These are phyloP conservation scores for Ceratocystis colombiana DNA, from an alignment of 2,329 filamentous ascomycete genomes.

Conservation along the genomic window DNA sequence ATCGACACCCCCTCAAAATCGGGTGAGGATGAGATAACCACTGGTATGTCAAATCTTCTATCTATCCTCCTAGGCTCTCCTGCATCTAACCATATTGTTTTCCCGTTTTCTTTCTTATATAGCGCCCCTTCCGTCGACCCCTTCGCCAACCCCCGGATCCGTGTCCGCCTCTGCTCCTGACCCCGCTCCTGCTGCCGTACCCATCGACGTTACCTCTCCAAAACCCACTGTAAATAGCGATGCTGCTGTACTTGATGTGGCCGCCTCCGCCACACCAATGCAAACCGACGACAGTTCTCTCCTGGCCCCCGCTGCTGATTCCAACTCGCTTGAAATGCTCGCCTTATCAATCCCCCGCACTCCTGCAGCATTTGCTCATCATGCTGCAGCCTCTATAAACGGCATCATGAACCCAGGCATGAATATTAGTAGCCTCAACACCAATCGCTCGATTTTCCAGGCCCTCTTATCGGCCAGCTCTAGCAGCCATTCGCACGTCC, in stretches of 20 bases:
- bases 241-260: conserved; percentile 11
- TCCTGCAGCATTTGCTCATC: conserved; percentile 23
- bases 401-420: conserved; percentile 7
- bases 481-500: not conserved
- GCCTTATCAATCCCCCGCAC: conserved; percentile 22
- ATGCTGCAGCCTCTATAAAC: conserved; percentile 17
- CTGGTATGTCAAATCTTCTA: not conserved
- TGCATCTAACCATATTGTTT: not conserved
- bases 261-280: conserved; percentile 12
- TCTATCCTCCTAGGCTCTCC: no score
- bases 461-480: conserved; percentile 17
- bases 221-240: not conserved
- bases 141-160: not conserved
- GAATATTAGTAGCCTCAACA: not conserved
- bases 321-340: conserved; percentile 16
- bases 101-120: not conserved
- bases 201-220: not conserved
- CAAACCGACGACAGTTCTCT: conserved; percentile 2
- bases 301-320: not conserved
- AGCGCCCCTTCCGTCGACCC: conserved; percentile 1
- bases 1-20: not conserved
- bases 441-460: conserved; percentile 18
- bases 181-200: not conserved
- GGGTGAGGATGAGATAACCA: not conserved
- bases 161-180: not conserved